Evolutionary conservation across 2,329 filamentous ascomycete genomes (phyloP).

Genomic region (Cladosporium sp.): DNA sequence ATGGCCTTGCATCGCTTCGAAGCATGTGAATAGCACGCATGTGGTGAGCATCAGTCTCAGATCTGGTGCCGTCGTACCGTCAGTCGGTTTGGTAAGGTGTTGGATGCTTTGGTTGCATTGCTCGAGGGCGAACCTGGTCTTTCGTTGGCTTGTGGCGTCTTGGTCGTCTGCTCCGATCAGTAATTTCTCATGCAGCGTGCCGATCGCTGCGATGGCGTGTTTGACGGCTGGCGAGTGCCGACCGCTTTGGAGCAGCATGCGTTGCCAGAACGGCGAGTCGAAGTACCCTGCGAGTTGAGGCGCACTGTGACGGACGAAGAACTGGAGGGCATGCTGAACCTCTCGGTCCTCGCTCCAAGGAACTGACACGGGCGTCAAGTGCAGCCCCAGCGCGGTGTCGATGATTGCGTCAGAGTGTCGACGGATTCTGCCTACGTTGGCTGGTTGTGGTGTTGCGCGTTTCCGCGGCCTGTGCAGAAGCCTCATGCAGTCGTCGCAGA

Average conservation of each 20-base stretch:
- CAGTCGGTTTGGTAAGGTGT: constrained; percentile 23
- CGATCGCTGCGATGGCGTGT: constrained; percentile 31
- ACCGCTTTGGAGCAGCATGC: constrained; percentile 29
- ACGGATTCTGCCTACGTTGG: constrained; percentile 21
- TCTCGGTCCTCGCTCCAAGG: constrained; percentile 28
- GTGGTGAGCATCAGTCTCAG: constrained; percentile 31
- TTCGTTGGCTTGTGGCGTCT: constrained; percentile 20
- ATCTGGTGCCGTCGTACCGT: constrained; percentile 22
- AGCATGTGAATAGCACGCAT: constrained; percentile 32
- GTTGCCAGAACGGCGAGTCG: constrained; percentile 33
- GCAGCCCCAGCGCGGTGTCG: constrained; percentile 25
- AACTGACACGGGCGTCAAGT: constrained; percentile 22
- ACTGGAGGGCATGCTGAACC: constrained; percentile 30
- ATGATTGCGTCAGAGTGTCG: constrained; percentile 28
- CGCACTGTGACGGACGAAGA: constrained; percentile 30
- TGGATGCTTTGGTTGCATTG: constrained; percentile 33
- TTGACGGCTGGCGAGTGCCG: constrained; percentile 28
- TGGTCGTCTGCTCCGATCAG: constrained; percentile 25
- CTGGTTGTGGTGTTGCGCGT: constrained; percentile 15
- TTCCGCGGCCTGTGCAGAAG: constrained; percentile 26
- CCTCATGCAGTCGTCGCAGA: constrained; percentile 30
- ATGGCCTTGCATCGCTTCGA: constrained; percentile 31
- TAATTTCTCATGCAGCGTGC: constrained; percentile 31
- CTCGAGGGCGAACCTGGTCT: constrained; percentile 30
- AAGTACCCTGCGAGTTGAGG: constrained; percentile 33